Evolutionary conservation across 2,329 filamentous ascomycete species (phyloP).

Genomic region (Aciculosporium take): DNA sequence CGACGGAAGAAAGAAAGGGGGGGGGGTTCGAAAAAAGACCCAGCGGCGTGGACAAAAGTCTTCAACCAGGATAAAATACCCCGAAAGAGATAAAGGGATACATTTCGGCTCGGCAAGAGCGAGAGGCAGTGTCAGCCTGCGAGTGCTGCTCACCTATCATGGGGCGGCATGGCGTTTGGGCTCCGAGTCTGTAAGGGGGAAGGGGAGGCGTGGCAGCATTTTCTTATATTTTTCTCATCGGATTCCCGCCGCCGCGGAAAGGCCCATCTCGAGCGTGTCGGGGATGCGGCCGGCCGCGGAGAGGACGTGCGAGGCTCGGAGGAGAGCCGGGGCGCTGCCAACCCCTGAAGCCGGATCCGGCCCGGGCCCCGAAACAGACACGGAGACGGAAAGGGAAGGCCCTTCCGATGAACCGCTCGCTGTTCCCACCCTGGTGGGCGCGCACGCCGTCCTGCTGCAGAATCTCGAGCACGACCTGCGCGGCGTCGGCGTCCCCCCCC

Average conservation of each 20-base stretch:
- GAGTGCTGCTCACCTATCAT: background rate
- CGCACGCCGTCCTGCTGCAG: slow-evolving; percentile 31
- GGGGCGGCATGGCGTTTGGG: background rate
- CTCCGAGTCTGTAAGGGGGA: background rate
- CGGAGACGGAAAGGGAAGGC: too few relatives aligned
- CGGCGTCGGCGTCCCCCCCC: slow-evolving; percentile 34
- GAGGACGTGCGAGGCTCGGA: slow-evolving; percentile 30
- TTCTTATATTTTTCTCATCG: too few relatives aligned
- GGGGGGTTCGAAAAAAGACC: too few relatives aligned
- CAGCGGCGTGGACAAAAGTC: too few relatives aligned
- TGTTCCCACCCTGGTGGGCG: slow-evolving; percentile 11
- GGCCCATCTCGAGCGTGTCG: slow-evolving; percentile 32
- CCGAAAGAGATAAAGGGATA: too few relatives aligned
- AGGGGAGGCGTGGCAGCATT: background rate
- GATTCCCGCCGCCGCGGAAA: slow-evolving; percentile 19
- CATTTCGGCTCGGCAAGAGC: too few relatives aligned
- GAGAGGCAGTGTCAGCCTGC: background rate
- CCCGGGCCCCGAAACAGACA: background rate
- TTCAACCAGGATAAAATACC: too few relatives aligned
- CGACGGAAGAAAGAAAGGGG: too few relatives aligned
- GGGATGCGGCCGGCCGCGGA: slow-evolving; percentile 34
- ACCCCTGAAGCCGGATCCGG: background rate
- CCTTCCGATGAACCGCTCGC: background rate
- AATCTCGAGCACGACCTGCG: slow-evolving; percentile 26
- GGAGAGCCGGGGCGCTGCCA: slow-evolving; percentile 11